A percentile compares a stretch with the other conserved stretches of the same genome.
Evolutionary conservation across 2,329 filamentous ascomycete genomes (phyloP).

Genomic region (Alternaria dauci): DNA sequence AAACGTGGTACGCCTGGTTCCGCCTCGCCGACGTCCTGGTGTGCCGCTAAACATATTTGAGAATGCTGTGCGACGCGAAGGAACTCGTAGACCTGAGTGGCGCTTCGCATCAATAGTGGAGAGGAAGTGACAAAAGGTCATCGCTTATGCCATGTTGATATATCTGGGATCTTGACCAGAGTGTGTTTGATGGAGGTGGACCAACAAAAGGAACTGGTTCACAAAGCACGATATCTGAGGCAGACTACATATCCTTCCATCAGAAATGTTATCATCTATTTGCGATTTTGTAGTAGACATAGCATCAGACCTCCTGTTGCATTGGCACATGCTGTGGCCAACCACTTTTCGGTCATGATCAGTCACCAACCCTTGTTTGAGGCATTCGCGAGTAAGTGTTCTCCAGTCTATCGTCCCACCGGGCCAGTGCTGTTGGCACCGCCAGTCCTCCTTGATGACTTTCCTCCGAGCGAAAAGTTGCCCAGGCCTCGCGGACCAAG

Average conservation of each 20-base stretch:
- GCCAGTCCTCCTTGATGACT: slow-evolving; percentile 39
- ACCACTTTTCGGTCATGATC: not conserved
- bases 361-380: not conserved
- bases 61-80: not conserved
- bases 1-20: not conserved
- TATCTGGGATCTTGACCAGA: not conserved
- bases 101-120: not conserved
- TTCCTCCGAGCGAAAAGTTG: slow-evolving; percentile 43
- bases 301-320: too few relatives aligned
- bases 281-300: not conserved
- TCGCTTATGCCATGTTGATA: not conserved
- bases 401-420: slow-evolving; percentile 18
- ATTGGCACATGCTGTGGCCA: not conserved
- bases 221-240: not conserved
- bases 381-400: not conserved
- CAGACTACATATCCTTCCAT: not conserved
- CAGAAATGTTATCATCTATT: not conserved
- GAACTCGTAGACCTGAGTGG: not conserved
- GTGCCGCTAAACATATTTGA: not conserved
- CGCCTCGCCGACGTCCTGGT: not conserved
- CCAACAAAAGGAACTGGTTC: not conserved
- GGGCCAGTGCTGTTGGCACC: slow-evolving; percentile 17
- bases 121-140: not conserved
- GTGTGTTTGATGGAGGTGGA: not conserved
- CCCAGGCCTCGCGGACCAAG: slow-evolving; percentile 22